phyloP scores from a whole-genome alignment of 768 basidiomycete species.

The Phaeotremella skinneri region DNA sequence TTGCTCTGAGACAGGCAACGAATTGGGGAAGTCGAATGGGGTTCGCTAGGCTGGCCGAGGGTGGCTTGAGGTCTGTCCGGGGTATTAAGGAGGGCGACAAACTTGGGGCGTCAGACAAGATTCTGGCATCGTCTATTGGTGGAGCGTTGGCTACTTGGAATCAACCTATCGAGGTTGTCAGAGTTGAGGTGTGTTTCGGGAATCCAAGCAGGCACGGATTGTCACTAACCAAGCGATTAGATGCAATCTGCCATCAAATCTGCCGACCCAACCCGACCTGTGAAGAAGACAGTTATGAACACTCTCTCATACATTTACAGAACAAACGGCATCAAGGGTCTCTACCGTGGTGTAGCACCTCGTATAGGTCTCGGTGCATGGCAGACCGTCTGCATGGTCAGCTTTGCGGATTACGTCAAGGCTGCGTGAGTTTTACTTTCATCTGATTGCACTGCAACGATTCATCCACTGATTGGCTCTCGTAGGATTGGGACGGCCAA shows the following conservation, averaged over 20 bases:
- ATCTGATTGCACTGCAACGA: background rate
- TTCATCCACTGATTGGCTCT: background rate
- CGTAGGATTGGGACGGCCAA: background rate
- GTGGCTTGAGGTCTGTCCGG: slow-evolving; percentile 67
- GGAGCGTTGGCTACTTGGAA: slow-evolving; percentile 99
- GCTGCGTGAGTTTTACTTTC: slow-evolving; percentile 49
- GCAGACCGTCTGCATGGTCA: slow-evolving; percentile 85
- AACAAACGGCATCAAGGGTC: slow-evolving; percentile 91
- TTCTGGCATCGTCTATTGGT: slow-evolving; percentile 76
- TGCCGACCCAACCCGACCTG: slow-evolving; percentile 73
- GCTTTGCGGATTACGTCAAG: slow-evolving; percentile 94
- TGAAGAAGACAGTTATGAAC: slow-evolving; percentile 81
- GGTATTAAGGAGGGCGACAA: slow-evolving; percentile 76
- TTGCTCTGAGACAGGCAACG: slow-evolving; percentile 54
- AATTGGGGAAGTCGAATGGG: slow-evolving; percentile 68
- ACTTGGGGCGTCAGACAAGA: slow-evolving; percentile 77
- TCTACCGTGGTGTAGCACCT: slow-evolving; percentile 96
- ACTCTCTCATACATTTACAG: slow-evolving; percentile 92
- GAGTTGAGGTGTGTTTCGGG: slow-evolving; percentile 71
- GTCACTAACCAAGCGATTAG: slow-evolving; percentile 54
- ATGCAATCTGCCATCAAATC: slow-evolving; percentile 99
- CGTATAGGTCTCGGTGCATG: slow-evolving; percentile 71
- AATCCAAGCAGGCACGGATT: background rate
- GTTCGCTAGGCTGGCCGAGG: slow-evolving; percentile 89
- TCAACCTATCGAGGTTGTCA: slow-evolving; percentile 95